Base-by-base conservation (phyloP, 192 early-diverging fungal species). In the Lobosporangium transversale region DNA sequence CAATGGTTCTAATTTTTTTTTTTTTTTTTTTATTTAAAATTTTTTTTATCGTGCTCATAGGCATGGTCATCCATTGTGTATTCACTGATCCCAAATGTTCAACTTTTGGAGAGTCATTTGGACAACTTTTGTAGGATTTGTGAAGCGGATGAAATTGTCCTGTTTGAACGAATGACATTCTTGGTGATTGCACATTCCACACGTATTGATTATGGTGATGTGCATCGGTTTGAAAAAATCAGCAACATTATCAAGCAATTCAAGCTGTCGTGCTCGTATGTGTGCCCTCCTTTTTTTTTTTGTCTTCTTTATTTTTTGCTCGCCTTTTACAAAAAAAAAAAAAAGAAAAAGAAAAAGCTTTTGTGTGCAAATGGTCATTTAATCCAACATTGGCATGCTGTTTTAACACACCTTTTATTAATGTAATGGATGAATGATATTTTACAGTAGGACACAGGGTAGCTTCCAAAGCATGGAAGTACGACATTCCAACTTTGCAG, bases 1-100 rank as follows among this genome's bases (percentile, higher is more conserved):
- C n/a, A n/a, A n/a, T n/a, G n/a, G n/a, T n/a, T n/a, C n/a, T n/a
- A n/a, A n/a, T n/a, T n/a, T n/a, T n/a, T n/a, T n/a, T n/a, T n/a
- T n/a, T n/a, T n/a, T n/a, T n/a, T n/a, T n/a, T n/a, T n/a, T n/a
- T n/a, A n/a, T n/a, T n/a, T n/a, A n/a, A n/a, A n/a, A n/a, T n/a
- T n/a, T n/a, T n/a, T n/a, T n/a, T n/a, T n/a, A n/a, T n/a, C n/a
- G n/a, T n/a, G n/a, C n/a, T n/a, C n/a, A n/a, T n/a, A 91, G 85
- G 97, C 96, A 4, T 99, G 97, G 97, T 98, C 97, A 36, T 87
- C 92, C 42, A 99, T 99, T 47, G 95, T 99, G 3, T 93, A 97
- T 73, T 92, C 90, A 20, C 85, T 99, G 61, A 95, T 99, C 23
- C 97, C 97, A 24, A 98, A 98, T 64, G 94, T 98, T 37, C 83